These are phyloP conservation scores for Arthromyces matolae DNA, from an alignment of 768 basidiomycete genomes.

Conservation along the genomic window DNA sequence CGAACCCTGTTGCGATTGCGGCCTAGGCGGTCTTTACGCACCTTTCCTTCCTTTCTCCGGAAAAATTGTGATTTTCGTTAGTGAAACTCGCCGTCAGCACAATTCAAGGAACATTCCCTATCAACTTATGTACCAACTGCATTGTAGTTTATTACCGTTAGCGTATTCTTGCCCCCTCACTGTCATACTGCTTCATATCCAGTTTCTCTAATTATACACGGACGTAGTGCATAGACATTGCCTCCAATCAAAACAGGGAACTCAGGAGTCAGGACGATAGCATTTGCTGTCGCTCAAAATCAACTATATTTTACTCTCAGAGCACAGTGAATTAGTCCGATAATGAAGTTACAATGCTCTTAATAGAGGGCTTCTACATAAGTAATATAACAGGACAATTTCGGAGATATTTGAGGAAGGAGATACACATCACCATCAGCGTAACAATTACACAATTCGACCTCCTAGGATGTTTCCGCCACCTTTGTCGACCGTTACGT, in stretches of 20 bases:
- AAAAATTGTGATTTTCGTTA: slow-evolving; percentile 5
- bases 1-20: slow-evolving; percentile 45
- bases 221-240: slow-evolving; percentile 11
- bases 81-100: too few species aligned
- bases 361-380: too few species aligned
- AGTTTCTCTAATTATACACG: not conserved
- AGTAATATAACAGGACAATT: too few species aligned
- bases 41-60: not conserved
- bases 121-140: slow-evolving; percentile 24
- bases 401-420: too few species aligned
- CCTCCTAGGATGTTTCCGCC: slow-evolving; percentile 26
- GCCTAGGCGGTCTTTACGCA: slow-evolving; percentile 25
- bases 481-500: slow-evolving; percentile 56
- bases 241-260: slow-evolving; percentile 15
- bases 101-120: too few species aligned
- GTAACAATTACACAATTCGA: slow-evolving; percentile 4
- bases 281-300: too few species aligned
- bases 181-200: slow-evolving; percentile 14
- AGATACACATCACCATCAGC: too few species aligned
- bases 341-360: too few species aligned
- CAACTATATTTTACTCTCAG: too few species aligned
- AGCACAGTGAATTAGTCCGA: too few species aligned
- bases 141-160: slow-evolving; percentile 22
- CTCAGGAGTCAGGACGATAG: slow-evolving; percentile 1
- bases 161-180: slow-evolving; percentile 5